Conservation (phyloP, 1,284 basidiomycete species). For the Ceratobasidium sp. region DNA sequence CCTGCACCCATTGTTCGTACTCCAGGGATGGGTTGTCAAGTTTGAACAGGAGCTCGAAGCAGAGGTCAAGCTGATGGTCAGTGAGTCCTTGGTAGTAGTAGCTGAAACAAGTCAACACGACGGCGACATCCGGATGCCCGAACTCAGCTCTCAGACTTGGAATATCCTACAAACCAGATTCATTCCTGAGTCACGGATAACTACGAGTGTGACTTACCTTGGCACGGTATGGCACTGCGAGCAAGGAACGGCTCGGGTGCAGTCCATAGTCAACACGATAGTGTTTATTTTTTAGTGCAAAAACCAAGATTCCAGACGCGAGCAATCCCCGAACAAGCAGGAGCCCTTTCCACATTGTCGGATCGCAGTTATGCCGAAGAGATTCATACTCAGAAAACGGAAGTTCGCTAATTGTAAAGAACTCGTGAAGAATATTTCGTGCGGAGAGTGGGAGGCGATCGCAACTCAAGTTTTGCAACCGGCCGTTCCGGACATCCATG, state of each 20-base stretch:
- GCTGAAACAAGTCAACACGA: slow-evolving; percentile 58
- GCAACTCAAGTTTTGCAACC: slow-evolving; percentile 41
- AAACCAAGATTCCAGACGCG: slow-evolving; percentile 54
- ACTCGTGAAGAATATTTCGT: not conserved
- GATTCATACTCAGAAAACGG: not conserved
- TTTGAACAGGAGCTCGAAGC: slow-evolving; percentile 55
- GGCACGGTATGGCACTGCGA: slow-evolving; percentile 62
- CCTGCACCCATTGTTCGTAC: slow-evolving; percentile 55
- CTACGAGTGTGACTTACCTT: slow-evolving; percentile 47
- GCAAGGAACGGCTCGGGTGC: slow-evolving; percentile 53
- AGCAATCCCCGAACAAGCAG: slow-evolving; percentile 57
- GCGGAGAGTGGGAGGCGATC: not conserved
- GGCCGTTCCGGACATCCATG: slow-evolving; percentile 47
- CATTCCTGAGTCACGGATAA: not conserved
- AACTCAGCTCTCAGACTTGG: slow-evolving; percentile 60
- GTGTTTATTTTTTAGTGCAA: slow-evolving; percentile 54
- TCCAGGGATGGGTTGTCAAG: slow-evolving; percentile 56
- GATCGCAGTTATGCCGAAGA: not conserved
- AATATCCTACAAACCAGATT: slow-evolving; percentile 49
- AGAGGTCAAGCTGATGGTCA: slow-evolving; percentile 51
- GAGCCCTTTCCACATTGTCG: slow-evolving; percentile 50
- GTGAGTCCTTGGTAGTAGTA: slow-evolving; percentile 61
- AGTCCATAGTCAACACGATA: slow-evolving; percentile 64
- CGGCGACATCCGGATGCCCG: no score
- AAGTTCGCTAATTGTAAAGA: slow-evolving; percentile 7